A percentile compares a stretch with the other conserved stretches of the same genome.
These are phyloP conservation scores for Fusarium cicatricum DNA, from an alignment of 2,329 filamentous ascomycete species.

Conservation along the genomic window DNA sequence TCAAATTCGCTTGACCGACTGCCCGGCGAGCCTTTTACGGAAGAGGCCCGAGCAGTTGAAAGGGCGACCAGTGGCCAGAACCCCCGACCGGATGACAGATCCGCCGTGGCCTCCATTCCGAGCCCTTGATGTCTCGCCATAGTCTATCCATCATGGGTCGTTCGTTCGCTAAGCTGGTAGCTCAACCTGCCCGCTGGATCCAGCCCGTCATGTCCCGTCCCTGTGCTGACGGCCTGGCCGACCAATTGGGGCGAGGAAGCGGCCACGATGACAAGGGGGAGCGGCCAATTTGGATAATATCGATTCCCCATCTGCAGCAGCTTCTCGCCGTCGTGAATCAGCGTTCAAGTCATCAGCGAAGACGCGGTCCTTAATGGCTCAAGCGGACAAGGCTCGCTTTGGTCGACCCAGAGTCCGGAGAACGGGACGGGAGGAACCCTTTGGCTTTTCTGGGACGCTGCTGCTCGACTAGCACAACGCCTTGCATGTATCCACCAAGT, in stretches of 20 bases:
- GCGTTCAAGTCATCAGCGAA: neutral
- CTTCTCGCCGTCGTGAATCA: neutral
- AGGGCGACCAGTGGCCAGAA: constrained; percentile 19
- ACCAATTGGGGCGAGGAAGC: constrained; percentile 33
- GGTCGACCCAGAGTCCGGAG: constrained; percentile 24
- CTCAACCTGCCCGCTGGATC: constrained; percentile 43
- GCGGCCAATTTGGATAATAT: constrained; percentile 12
- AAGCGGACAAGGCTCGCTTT: constrained; percentile 18
- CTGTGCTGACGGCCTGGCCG: constrained; percentile 33
- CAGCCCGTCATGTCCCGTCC: constrained; percentile 41
- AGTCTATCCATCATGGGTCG: constrained; percentile 34
- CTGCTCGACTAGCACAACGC: constrained; percentile 41
- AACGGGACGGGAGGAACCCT: constrained; percentile 43
- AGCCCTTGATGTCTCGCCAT: constrained; percentile 38
- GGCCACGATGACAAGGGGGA: constrained; percentile 24
- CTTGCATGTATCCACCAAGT: constrained; percentile 41
- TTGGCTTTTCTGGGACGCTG: constrained; percentile 37
- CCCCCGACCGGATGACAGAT: constrained; percentile 39
- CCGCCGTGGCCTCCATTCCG: constrained; percentile 40
- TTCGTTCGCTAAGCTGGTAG: constrained; percentile 40
- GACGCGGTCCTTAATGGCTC: constrained; percentile 7
- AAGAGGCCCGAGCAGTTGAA: constrained; percentile 30
- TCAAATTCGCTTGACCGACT: constrained; percentile 3
- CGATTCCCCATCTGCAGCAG: neutral
- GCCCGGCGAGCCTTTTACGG: constrained; percentile 25